Percentiles rank a stretch among this genome's conserved stretches.
phyloP scores from a whole-genome alignment of 1,284 basidiomycete species.

The Tilletia indica region DNA sequence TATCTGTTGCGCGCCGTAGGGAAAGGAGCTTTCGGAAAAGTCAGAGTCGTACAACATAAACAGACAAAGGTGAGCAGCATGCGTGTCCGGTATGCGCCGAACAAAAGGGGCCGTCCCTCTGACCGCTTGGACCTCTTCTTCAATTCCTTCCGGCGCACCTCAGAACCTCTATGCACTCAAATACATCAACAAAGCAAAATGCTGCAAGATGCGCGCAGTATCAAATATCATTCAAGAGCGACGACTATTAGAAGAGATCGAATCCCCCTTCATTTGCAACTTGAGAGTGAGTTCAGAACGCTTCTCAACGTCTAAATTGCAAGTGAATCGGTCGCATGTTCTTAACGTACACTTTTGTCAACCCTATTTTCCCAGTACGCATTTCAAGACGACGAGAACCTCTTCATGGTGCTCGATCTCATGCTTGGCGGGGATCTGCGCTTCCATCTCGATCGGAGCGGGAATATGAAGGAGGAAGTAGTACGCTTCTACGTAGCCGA shows the following conservation, averaged over 20 bases:
- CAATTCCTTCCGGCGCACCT: too few relatives aligned
- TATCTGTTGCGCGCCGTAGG: conserved; percentile 88
- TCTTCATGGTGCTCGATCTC: conserved; percentile 93
- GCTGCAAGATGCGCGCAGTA: conserved; percentile 95
- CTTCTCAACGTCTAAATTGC: not conserved
- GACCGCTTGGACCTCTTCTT: too few relatives aligned
- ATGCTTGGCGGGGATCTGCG: conserved; percentile 94
- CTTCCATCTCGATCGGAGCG: conserved; percentile 83
- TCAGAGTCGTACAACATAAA: conserved; percentile 97
- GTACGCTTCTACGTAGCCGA: conserved; percentile 90
- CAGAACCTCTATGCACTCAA: conserved; percentile 80
- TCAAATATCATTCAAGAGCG: conserved; percentile 87
- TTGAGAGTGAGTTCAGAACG: conserved; percentile 61
- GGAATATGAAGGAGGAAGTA: conserved; percentile 72
- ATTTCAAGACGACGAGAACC: conserved; percentile 96
- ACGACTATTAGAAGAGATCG: conserved; percentile 67
- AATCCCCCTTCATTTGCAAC: conserved; percentile 91
- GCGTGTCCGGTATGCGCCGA: not conserved
- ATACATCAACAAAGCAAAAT: conserved; percentile 96
- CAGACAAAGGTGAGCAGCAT: conserved; percentile 72
- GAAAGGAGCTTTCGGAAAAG: conserved; percentile 98
- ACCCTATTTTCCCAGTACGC: conserved; percentile 64
- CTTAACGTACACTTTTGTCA: not conserved
- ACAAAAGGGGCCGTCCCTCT: too few relatives aligned
- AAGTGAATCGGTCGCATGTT: not conserved